phyloP scores from a whole-genome alignment of 495 filamentous ascomycete species.

The Trichocladium antarcticum region DNA sequence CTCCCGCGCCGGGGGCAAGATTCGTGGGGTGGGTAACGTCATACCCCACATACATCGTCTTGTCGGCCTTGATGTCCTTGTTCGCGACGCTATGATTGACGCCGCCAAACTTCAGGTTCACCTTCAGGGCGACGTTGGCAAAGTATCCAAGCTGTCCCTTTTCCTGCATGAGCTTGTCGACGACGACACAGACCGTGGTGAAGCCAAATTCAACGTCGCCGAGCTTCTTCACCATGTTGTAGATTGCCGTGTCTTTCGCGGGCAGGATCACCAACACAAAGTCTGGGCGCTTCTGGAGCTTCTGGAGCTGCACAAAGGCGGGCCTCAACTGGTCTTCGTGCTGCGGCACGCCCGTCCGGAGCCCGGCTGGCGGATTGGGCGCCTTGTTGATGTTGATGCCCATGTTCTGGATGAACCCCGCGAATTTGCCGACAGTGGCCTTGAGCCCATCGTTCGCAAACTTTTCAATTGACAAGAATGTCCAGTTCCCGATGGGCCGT shows the following conservation, averaged over 20 bases:
- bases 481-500: conserved; percentile 25
- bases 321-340: background rate
- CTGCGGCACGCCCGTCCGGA: background rate
- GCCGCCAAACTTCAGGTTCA: conserved; percentile 81
- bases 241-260: conserved; percentile 39
- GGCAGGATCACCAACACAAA: conserved; percentile 58
- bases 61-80: conserved; percentile 24
- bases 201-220: conserved; percentile 55
- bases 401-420: conserved; percentile 25
- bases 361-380: background rate
- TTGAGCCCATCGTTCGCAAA: conserved; percentile 12
- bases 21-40: conserved; percentile 87
- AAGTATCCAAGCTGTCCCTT: conserved; percentile 44
- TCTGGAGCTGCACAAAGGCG: conserved; percentile 13
- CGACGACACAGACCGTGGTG: conserved; percentile 52
- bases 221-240: conserved; percentile 56
- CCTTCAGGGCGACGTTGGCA: conserved; percentile 67
- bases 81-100: conserved; percentile 53
- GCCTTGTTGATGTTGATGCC: conserved; percentile 24
- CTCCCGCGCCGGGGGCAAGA: conserved; percentile 40
- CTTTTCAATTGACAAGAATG: conserved; percentile 14
- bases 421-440: conserved; percentile 22
- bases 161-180: conserved; percentile 37
- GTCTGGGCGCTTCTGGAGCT: background rate
- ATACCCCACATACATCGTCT: conserved; percentile 73